Conservation (phyloP, 1,139 yeast species). For the Suhomyces yuchorum region DNA sequence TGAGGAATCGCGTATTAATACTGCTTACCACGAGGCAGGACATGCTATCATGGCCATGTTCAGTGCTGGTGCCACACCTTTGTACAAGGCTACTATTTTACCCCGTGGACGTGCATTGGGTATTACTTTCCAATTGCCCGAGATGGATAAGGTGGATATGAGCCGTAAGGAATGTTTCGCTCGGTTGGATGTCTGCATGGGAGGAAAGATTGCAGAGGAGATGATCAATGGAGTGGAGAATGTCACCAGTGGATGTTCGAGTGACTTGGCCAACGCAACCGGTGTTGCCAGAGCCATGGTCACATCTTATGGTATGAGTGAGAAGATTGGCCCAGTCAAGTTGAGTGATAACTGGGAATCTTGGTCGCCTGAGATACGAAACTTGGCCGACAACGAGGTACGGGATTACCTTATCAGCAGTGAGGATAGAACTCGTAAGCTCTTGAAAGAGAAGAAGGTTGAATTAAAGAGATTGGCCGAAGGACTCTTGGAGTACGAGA, state of each 20-base stretch:
- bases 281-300: constrained; percentile 96
- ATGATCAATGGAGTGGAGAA: constrained; percentile 86
- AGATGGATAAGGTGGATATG: constrained; percentile 96
- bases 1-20: constrained; percentile 88
- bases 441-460: constrained; percentile 60
- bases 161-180: constrained; percentile 90
- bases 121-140: constrained; percentile 95
- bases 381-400: constrained; percentile 91
- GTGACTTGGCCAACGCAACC: constrained; percentile 89
- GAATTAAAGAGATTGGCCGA: constrained; percentile 89
- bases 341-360: constrained; percentile 88
- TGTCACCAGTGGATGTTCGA: constrained; percentile 92
- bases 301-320: constrained; percentile 95
- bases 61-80: constrained; percentile 93
- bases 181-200: constrained; percentile 95
- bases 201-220: constrained; percentile 97
- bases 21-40: constrained; percentile 99
- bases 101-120: constrained; percentile 98
- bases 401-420: constrained; percentile 70
- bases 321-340: constrained; percentile 87
- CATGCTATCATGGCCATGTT: constrained; percentile 97
- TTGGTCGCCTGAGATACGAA: constrained; percentile 89
- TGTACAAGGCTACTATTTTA: constrained; percentile 93
- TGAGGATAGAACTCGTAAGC: constrained; percentile 74
- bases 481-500: constrained; percentile 93